Evolutionary conservation across 1,284 basidiomycete species (phyloP).

Genomic region (Ganoderma leucocontextum): DNA sequence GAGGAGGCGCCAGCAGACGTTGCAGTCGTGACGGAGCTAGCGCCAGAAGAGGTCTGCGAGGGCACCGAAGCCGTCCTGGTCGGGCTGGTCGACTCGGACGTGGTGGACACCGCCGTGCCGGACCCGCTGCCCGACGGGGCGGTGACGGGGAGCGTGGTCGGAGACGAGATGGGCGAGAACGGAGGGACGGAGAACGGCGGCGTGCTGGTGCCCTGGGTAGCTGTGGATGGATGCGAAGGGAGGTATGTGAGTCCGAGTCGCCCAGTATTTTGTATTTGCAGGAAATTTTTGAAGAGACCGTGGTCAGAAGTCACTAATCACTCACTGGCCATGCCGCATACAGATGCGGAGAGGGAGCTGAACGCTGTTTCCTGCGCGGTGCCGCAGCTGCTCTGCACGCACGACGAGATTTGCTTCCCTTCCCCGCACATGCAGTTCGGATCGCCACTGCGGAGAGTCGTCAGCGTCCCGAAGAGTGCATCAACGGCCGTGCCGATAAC

Average conservation of each 20-base stretch:
- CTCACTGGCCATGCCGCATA: slow-evolving; percentile 5
- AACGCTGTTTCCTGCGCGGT: not conserved
- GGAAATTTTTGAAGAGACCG: not conserved
- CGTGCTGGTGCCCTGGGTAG: not conserved
- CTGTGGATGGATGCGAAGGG: not conserved
- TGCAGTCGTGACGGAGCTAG: not conserved
- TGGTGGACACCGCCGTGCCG: not conserved
- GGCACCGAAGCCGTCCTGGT: not conserved
- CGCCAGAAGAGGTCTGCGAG: not conserved
- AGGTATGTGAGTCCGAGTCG: not conserved
- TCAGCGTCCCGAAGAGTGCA: not conserved
- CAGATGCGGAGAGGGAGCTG: slow-evolving; percentile 8
- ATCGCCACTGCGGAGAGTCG: not conserved
- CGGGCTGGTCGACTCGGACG: not conserved
- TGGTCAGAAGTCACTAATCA: not conserved
- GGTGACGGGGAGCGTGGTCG: slow-evolving; percentile 3
- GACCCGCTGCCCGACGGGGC: not conserved
- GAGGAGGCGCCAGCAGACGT: not conserved
- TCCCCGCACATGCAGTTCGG: slow-evolving; percentile 17
- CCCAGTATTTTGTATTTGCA: not conserved
- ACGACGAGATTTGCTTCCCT: slow-evolving; percentile 2
- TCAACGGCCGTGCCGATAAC: not conserved
- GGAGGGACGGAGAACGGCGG: slow-evolving; percentile 1
- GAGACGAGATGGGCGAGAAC: not conserved
- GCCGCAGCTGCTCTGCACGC: slow-evolving; percentile 2